phyloP scores from a whole-genome alignment of 768 basidiomycete genomes.

The Leccinum broughii region DNA sequence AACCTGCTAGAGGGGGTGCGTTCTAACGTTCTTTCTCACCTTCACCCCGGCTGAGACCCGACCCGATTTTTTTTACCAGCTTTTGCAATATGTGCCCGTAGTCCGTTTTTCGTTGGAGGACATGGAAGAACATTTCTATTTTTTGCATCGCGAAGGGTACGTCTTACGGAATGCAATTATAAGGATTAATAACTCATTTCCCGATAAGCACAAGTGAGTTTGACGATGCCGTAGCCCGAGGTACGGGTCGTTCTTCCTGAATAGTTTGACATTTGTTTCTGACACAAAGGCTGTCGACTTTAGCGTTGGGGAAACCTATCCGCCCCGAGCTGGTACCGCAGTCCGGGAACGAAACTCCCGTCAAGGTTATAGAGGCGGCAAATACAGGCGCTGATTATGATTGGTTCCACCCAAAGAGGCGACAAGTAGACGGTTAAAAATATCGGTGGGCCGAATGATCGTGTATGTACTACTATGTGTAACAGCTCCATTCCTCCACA shows the following conservation, averaged over 20 bases:
- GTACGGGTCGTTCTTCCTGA: slow-evolving; percentile 12
- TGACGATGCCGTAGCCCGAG: slow-evolving; percentile 17
- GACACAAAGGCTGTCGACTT: slow-evolving; percentile 4
- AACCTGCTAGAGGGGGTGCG: slow-evolving; percentile 35
- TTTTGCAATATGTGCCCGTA: slow-evolving; percentile 14
- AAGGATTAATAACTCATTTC: slow-evolving; percentile 5
- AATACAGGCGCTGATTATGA: slow-evolving; percentile 8
- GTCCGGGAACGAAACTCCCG: slow-evolving; percentile 1
- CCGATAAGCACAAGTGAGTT: slow-evolving; percentile 26
- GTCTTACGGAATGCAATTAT: slow-evolving; percentile 7
- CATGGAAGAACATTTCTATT: slow-evolving; percentile 29
- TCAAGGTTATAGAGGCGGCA: slow-evolving; percentile 15
- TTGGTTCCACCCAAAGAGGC: slow-evolving; percentile 22
- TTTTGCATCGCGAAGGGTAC: slow-evolving; percentile 22
- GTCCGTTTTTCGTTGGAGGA: slow-evolving; percentile 21
- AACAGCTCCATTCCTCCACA: slow-evolving; percentile 3
- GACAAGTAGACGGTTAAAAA: slow-evolving; percentile 6
- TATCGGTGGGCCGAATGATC: slow-evolving; percentile 5
- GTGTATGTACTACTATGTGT: background rate
- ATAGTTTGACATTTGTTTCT: slow-evolving; percentile 5
- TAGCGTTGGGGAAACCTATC: slow-evolving; percentile 20
- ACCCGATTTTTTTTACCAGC: slow-evolving; percentile 16
- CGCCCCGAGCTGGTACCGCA: slow-evolving; percentile 24
- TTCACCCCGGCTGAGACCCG: background rate
- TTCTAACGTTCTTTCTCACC: background rate